Base-by-base conservation (phyloP, 2,329 filamentous ascomycete genomes). In the Fusarium siculi region DNA sequence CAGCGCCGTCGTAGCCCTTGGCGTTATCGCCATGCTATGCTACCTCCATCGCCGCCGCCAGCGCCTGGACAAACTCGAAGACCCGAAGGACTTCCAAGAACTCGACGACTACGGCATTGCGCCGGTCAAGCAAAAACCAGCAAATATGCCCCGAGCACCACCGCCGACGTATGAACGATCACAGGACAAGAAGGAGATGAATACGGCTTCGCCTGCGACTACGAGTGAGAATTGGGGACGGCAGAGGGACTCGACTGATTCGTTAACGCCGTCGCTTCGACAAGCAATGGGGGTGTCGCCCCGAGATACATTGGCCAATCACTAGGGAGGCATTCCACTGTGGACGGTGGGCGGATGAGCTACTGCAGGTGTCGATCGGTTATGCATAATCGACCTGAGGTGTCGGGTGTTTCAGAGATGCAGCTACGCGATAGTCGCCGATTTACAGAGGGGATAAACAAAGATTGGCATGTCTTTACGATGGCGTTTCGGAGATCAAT, bases 41-140 rank as follows among this genome's bases (percentile, higher is more conserved):
- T 65, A 57, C 39, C 54, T 78, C 15, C 77, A 78, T 39, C 74
- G 72, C 9, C 66, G 74, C 42, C 74, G 72, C 34, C 57, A 66
- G 53, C 63, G 63, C 23, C 34, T 70, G 3, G 77, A 79, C 12
- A 50, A 34, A 16, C 50, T 66, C 23, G 77, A 79, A 63, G 74
- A 78, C 50, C 54, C 71, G 25, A 79, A 79, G 43, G 67, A 65
- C 28, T 16, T 67, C 25, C 74, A 79, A 58, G 77, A 79, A 62
- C 58, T 79, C 50, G 77, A 79, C 42, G 77, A 79, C 50, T 79
- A 79, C 28, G 77, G 77, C 30, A 60, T 78, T 25, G 65, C 43
- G 2, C 43, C 71, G 7, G 15, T 28, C 3, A 52, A 63, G 11
- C 44, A 66, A 37, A 63, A 60, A 42, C 43, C 49, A 21, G 57